Percentiles rank a stretch among this genome's conserved stretches.
Evolutionary conservation across 2,329 filamentous ascomycete genomes (phyloP).

Genomic region (Fusarium zealandicum): DNA sequence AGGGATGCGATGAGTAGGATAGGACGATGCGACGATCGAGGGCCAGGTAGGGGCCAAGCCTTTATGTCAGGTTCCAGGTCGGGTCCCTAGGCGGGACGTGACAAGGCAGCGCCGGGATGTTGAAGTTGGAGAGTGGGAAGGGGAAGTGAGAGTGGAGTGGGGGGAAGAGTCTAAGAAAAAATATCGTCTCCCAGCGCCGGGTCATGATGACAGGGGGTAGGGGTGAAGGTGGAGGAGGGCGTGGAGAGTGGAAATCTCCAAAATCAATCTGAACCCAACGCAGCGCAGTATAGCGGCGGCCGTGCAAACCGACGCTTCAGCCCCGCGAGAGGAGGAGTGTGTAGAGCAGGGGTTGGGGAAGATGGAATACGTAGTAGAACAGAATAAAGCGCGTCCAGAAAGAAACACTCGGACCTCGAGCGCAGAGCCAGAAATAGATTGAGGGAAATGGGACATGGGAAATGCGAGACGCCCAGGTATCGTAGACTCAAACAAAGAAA

Average conservation of each 20-base stretch:
- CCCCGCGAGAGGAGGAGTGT: conserved; percentile 7
- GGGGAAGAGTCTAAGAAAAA: conserved; percentile 17
- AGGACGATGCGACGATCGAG: conserved; percentile 38
- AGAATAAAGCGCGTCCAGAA: conserved; percentile 14
- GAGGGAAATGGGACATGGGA: conserved; percentile 22
- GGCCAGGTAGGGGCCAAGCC: conserved; percentile 42
- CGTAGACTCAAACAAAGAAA: conserved; percentile 24
- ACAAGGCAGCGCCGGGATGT: conserved; percentile 37
- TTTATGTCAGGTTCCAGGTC: conserved; percentile 43
- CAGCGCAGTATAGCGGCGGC: conserved; percentile 32
- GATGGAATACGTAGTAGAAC: neutral
- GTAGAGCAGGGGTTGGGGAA: conserved; percentile 18
- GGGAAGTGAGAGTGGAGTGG: conserved; percentile 35
- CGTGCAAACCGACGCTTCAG: conserved; percentile 34
- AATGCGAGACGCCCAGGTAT: conserved; percentile 2
- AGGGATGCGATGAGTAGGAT: conserved; percentile 32
- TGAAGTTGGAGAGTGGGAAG: conserved; percentile 32
- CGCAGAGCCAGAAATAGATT: conserved; percentile 34
- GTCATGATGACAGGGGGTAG: conserved; percentile 24
- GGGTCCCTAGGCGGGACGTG: conserved; percentile 42
- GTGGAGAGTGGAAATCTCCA: conserved; percentile 23
- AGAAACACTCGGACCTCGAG: conserved; percentile 15
- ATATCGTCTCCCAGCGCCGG: conserved; percentile 25
- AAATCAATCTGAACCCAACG: conserved; percentile 6
- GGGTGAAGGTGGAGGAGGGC: conserved; percentile 13